Evolutionary conservation across 768 basidiomycete genomes (phyloP), one percentile per base, ranked within the genome.

Genomic region (Suillus subaureus): DNA sequence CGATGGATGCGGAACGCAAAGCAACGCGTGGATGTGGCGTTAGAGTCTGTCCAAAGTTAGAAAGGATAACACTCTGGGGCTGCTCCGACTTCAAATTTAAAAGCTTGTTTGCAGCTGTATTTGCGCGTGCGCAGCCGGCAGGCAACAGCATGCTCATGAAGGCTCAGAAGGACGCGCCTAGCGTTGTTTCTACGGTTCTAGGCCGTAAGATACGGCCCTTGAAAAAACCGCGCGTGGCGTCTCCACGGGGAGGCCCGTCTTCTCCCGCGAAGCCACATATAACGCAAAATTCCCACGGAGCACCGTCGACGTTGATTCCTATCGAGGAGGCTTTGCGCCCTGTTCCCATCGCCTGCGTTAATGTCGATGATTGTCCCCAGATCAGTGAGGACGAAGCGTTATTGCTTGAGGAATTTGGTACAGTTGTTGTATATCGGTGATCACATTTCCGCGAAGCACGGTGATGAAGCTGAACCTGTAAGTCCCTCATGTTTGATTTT

Each of bases 41-140:
- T 67, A 84, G 81, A 64, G 75, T 82, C 54, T 86, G 85, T 69
- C 83, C 85, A 28, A 78, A 79, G 43, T 76, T 87, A 55, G 82
- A 83, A 70, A 79, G 82, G n/a, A 74, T 87, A 40, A 78, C 81
- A 45, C 78, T 87, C 64, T 85, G 83, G 85, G 79, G 78, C 56
- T 87, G 85, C 70, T 67, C 74, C 61, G 83, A 85, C 70, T 71
- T 85, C 64, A 71, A 77, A 40, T 76, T 82, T 35, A 67, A 60
- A 42, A 72, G 73, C 47, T 70, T 85, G 63, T 75, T 77, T 62
- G 77, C 70, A 16, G 71, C 81, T 31, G 79, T 85, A 61, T 68
- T 72, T 28, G 74, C 79, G 52, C 76, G 83, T 65, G 70, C 70
- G 28, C 58, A 61, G 23, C 47, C 62, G 6, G 26, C 40, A 60